phyloP scores from a whole-genome alignment of 148 eudicot species.

The Vaccinium macrocarpon region DNA sequence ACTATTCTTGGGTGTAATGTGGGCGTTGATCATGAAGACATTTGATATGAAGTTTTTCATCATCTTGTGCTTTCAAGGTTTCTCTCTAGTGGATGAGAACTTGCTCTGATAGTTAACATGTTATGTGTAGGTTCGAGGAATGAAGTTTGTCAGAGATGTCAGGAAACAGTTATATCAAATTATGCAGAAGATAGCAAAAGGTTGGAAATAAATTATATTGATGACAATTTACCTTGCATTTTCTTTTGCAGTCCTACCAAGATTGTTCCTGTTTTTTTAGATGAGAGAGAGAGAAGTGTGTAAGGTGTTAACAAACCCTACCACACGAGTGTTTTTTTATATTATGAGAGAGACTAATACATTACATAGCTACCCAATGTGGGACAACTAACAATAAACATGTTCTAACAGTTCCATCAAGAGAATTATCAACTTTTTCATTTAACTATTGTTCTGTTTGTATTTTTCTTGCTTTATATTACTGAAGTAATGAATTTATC shows the following conservation, averaged over 20 bases:
- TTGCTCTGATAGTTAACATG: slow-evolving; percentile 10
- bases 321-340: no score
- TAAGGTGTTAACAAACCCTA: no score
- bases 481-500: background rate
- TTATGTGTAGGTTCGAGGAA: slow-evolving; percentile 65
- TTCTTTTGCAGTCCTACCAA: background rate
- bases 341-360: no score
- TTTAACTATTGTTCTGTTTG: background rate
- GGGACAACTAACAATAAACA: no score
- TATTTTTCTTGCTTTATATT: background rate
- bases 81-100: background rate
- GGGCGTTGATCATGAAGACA: no score
- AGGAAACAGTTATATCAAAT: slow-evolving; percentile 85
- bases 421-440: background rate
- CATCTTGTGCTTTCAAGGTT: background rate
- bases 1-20: no score
- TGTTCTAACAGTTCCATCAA: no score
- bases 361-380: no score
- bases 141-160: slow-evolving; percentile 91
- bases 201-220: slow-evolving; percentile 28
- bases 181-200: slow-evolving; percentile 87
- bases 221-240: background rate
- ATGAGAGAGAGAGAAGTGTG: no score
- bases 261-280: no score
- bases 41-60: no score